phyloP scores from a whole-genome alignment of 148 eudicot species.

The Chenopodium suecicum region DNA sequence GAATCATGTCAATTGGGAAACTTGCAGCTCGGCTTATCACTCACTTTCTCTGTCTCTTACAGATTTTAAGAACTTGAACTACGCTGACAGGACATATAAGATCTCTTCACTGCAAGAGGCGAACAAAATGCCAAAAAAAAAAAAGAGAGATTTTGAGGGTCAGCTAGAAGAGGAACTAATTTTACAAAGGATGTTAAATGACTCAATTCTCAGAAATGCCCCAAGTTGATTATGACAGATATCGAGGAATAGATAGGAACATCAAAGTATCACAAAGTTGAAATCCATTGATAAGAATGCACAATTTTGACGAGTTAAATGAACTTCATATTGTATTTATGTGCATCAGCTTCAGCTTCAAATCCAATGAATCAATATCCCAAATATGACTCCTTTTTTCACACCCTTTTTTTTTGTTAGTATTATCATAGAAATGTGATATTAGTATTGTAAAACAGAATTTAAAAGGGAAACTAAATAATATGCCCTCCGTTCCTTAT shows the following conservation, averaged over 20 bases:
- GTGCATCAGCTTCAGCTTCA: neutral
- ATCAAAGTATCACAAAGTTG: neutral
- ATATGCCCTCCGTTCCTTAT: too few species aligned
- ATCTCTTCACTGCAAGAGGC: conserved; percentile 7
- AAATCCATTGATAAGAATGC: neutral
- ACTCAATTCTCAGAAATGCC: neutral
- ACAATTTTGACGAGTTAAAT: neutral
- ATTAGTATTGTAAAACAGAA: neutral
- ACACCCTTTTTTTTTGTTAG: neutral
- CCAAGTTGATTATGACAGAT: neutral
- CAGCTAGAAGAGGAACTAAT: neutral
- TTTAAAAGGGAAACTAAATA: neutral
- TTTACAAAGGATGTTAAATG: neutral
- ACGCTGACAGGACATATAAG: neutral
- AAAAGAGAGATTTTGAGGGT: neutral
- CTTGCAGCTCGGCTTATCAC: conserved; percentile 15
- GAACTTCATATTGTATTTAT: neutral
- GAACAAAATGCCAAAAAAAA: neutral
- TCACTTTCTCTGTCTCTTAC: neutral
- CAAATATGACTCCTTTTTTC: neutral
- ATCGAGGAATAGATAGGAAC: neutral
- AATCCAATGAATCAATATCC: neutral
- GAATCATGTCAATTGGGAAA: conserved; percentile 7
- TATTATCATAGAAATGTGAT: neutral
- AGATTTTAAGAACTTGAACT: neutral